phyloP scores from a whole-genome alignment of 2,329 filamentous ascomycete genomes.

The Botrytis aclada region DNA sequence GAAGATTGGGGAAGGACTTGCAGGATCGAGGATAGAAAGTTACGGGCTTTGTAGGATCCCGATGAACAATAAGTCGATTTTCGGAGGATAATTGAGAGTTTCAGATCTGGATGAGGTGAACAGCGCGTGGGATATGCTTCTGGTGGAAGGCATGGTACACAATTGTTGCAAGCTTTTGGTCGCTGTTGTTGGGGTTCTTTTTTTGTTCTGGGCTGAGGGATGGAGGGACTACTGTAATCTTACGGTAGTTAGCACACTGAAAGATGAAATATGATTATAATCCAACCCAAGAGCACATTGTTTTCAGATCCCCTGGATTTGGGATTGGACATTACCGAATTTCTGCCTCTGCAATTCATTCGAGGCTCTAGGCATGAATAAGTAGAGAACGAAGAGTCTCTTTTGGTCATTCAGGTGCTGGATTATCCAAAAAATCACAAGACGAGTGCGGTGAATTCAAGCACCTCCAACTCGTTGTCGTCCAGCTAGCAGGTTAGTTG shows the following conservation, averaged over 20 bases:
- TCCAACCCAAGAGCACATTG: neutral
- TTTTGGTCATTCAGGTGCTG: neutral
- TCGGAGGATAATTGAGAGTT: neutral
- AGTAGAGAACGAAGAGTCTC: too few relatives aligned
- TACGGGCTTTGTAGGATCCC: neutral
- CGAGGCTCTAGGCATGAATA: too few relatives aligned
- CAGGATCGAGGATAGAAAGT: neutral
- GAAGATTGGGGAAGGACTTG: neutral
- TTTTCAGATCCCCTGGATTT: neutral
- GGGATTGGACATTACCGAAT: neutral
- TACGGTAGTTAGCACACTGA: neutral
- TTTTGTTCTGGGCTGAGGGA: neutral
- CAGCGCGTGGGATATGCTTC: neutral
- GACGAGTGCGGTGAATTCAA: accelerated
- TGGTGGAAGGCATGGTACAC: accelerated
- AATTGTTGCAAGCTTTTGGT: neutral
- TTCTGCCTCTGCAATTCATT: too few relatives aligned
- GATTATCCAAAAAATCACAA: accelerated
- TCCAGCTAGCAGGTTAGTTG: neutral
- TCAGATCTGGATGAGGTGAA: accelerated
- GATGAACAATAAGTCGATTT: neutral
- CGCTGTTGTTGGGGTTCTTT: neutral
- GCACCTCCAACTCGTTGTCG: neutral
- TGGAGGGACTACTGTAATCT: too few relatives aligned
- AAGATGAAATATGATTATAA: neutral